These are phyloP conservation scores for Ochromonas danica DNA, from an alignment of 108 stramenopile species.

Conservation along the genomic window DNA sequence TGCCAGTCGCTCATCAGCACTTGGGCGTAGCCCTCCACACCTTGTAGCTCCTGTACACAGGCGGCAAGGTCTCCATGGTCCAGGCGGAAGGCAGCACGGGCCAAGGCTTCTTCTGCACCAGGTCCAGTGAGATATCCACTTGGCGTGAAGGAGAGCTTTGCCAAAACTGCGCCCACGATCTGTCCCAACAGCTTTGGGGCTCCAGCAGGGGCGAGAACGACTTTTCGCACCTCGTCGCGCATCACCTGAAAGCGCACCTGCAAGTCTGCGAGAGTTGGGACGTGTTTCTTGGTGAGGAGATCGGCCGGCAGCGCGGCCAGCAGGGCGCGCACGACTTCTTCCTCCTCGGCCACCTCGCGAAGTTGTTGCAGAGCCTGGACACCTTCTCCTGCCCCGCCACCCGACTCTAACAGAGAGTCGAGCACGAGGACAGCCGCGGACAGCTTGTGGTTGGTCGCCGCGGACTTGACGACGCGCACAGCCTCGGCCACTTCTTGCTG, in stretches of 20 bases:
- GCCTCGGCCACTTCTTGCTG: background rate
- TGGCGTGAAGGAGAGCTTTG: slow-evolving; percentile 7
- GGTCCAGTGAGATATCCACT: background rate
- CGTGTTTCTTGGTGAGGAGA: background rate
- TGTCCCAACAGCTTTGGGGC: slow-evolving; percentile 32
- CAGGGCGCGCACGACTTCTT: background rate
- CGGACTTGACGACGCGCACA: background rate
- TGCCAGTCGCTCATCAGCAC: slow-evolving; percentile 5
- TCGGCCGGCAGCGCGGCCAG: background rate
- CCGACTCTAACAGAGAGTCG: background rate
- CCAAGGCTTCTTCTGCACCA: slow-evolving; percentile 13
- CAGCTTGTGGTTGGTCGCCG: background rate
- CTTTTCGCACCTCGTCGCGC: slow-evolving; percentile 26
- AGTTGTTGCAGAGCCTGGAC: background rate
- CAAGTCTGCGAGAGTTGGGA: background rate
- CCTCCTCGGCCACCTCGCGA: background rate
- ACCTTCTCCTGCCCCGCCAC: background rate
- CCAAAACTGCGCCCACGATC: slow-evolving; percentile 7
- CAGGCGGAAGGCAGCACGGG: slow-evolving; percentile 20
- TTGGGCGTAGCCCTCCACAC: slow-evolving; percentile 6
- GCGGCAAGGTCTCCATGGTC: background rate
- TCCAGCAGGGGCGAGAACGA: background rate
- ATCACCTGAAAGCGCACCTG: slow-evolving; percentile 19
- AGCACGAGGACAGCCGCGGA: slow-evolving; percentile 19
- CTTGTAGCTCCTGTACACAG: background rate